Conservation (phyloP, 2,329 filamentous ascomycete species). For the Apiospora pterosperma region DNA sequence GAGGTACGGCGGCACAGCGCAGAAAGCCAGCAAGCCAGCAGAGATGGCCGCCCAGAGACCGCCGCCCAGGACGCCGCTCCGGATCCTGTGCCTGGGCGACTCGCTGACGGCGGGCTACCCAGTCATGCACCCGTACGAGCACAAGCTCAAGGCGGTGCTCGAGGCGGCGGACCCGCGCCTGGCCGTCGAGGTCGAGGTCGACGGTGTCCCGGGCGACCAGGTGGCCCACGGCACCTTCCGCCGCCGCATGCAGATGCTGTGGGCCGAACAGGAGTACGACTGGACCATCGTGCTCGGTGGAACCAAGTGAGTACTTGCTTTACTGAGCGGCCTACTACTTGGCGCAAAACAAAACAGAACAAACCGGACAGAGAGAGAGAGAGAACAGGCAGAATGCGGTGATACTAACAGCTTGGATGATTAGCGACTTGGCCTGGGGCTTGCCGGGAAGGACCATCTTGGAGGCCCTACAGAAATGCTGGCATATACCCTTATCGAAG, state of each 20-base stretch:
- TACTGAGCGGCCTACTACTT: neutral
- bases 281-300: constrained; percentile 63
- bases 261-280: constrained; percentile 38
- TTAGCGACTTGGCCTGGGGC: constrained; percentile 47
- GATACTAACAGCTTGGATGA: constrained; percentile 48
- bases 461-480: constrained; percentile 44
- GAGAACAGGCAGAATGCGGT: neutral
- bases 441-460: constrained; percentile 40
- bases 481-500: constrained; percentile 45
- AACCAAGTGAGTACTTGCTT: constrained; percentile 46
- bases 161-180: constrained; percentile 40
- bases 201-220: constrained; percentile 50
- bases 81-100: constrained; percentile 63
- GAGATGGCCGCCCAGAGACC: neutral
- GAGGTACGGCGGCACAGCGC: neutral
- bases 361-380: too few species aligned
- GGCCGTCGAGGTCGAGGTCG: constrained; percentile 38
- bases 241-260: constrained; percentile 25
- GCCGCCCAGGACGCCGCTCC: constrained; percentile 31
- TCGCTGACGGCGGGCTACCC: constrained; percentile 58
- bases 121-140: constrained; percentile 50
- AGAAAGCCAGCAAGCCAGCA: neutral
- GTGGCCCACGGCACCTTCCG: constrained; percentile 33
- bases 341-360: too few species aligned
- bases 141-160: constrained; percentile 43